Evolutionary conservation across 805 yeast genomes (phyloP).

Genomic region (Yarrowia sp.): DNA sequence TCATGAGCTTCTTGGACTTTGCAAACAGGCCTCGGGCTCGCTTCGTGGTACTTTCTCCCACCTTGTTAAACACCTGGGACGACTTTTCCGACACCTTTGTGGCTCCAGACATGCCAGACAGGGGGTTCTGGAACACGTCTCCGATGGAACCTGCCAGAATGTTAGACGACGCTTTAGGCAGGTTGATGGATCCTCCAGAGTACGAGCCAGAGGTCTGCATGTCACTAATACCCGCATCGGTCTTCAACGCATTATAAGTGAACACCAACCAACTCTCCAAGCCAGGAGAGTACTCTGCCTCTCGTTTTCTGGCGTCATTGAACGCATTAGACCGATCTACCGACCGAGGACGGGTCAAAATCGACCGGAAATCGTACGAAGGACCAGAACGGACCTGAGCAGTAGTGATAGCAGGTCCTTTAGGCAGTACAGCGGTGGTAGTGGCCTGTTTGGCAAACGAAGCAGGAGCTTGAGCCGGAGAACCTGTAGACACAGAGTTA

Average conservation of each 20-base stretch:
- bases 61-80: conserved; percentile 32
- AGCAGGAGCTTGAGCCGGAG: background rate
- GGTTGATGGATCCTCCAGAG: conserved; percentile 10
- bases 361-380: conserved; percentile 38
- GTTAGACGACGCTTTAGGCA: conserved; percentile 30
- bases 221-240: conserved; percentile 5
- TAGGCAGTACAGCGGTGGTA: conserved; percentile 3
- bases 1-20: conserved; percentile 36
- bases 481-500: background rate
- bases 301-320: conserved; percentile 36
- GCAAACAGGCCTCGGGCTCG: conserved; percentile 40
- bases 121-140: conserved; percentile 31
- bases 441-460: conserved; percentile 11
- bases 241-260: conserved; percentile 22
- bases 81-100: conserved; percentile 23
- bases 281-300: conserved; percentile 39
- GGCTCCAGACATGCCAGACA: conserved; percentile 24
- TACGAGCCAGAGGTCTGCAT: conserved; percentile 32
- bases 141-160: conserved; percentile 13
- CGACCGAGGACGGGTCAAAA: conserved; percentile 34
- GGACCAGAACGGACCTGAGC: conserved; percentile 26
- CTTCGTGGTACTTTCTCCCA: conserved; percentile 40
- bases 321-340: conserved; percentile 37
- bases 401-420: conserved; percentile 17
- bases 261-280: conserved; percentile 38